Base-by-base conservation (phyloP, 768 basidiomycete genomes). In the Nevesoporus exiguus region DNA sequence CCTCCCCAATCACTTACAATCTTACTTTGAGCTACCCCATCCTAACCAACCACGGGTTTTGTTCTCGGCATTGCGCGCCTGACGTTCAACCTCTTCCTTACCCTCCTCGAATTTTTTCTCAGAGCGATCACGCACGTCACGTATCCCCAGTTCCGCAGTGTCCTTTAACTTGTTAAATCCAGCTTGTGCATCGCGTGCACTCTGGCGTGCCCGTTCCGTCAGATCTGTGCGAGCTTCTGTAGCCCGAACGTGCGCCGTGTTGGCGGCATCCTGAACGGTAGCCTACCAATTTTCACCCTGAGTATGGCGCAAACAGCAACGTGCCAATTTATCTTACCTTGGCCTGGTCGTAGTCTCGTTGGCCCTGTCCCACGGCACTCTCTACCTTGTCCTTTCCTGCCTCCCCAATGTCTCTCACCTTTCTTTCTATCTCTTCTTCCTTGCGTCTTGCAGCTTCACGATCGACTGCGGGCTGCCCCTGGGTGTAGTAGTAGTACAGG, bases 401-500 rank as follows among this genome's bases (percentile, higher is more conserved):
- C 7, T 74, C 71, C 15, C 58, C 63, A 2, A 65, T 22, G 8
- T 58, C 60, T 36, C 36, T 68, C 13, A 68, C 65, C 52, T 64
- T 73, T 57, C 52, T 56, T 42, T 66, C 68, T 17, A 63, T 27
- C 25, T 68, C 68, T 49, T 68, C 73, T 60, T 74, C 73, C n/a
- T 68, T 66, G 14, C 58, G 63, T 43, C 68, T 60, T n/a, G 61
- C 67, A 17, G 42, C 39, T 41, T 65, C 63, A 21, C 58, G 62
- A 42, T 64, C 55, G 30, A 65, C 50, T 1, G 56, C 61, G 31
- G 58, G 53, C 22, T 56, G 40, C 33, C 60, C 64, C 44, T 57
- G 63, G n/a, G 63, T 58, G 63, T 72, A 74, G 59, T 73, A 76
- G 49, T 71, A 70, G 58, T 74, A 76, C 34, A 71, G 55, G 13